Evolutionary conservation across 2,329 filamentous ascomycete species (phyloP).

Genomic region (Scytalidium sp.): DNA sequence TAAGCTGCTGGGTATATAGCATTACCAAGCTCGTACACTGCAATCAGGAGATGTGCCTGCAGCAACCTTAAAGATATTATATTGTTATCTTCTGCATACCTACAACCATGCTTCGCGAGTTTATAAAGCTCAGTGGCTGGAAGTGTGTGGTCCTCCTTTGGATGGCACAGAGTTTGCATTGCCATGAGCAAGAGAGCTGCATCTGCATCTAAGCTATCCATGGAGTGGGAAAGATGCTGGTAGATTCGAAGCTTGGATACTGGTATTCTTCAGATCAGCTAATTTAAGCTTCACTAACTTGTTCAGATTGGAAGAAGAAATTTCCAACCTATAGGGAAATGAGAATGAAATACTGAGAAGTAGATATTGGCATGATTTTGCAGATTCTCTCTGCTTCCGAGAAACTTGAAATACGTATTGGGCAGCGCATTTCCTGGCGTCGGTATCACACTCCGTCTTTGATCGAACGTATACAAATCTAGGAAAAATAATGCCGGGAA

Average conservation of each 20-base stretch:
- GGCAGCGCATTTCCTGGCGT: not conserved
- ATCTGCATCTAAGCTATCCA: not conserved
- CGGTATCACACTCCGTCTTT: not conserved
- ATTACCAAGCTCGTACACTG: constrained; percentile 10
- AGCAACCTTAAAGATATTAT: not conserved
- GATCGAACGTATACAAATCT: not conserved
- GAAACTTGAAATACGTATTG: not conserved
- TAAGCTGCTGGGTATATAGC: constrained; percentile 5
- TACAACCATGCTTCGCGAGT: not conserved
- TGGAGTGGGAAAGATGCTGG: not conserved
- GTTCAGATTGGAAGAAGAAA: not conserved
- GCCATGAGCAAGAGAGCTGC: not conserved
- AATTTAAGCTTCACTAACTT: not conserved
- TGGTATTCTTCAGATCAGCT: too few species aligned
- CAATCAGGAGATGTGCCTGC: constrained; percentile 11
- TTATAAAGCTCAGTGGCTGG: not conserved
- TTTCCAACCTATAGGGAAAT: not conserved
- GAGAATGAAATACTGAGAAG: not conserved
- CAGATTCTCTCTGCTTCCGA: not conserved
- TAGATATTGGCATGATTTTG: not conserved
- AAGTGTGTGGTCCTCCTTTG: not conserved
- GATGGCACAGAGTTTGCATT: not conserved
- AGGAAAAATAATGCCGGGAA: not conserved
- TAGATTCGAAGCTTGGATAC: not conserved
- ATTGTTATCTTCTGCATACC: not conserved